phyloP scores from a whole-genome alignment of 305 asterid genomes.

The Stenogyne calaminthoides region DNA sequence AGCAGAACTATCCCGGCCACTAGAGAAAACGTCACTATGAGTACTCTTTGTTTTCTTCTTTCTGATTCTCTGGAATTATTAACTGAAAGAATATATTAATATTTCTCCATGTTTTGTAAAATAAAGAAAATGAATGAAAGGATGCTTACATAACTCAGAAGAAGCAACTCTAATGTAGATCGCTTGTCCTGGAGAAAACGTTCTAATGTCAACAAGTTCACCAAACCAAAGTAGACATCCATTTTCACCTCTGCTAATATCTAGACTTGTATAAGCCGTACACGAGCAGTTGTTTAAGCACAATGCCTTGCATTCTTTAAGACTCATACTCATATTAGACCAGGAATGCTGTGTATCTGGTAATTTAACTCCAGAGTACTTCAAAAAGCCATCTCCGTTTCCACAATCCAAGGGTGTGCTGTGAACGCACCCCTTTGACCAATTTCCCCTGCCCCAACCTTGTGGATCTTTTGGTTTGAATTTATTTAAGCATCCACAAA shows the following conservation, averaged over 20 bases:
- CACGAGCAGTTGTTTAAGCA: neutral
- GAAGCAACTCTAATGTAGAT: conserved; percentile 23
- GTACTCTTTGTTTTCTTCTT: conserved; percentile 19
- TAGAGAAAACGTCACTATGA: conserved; percentile 25
- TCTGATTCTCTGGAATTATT: conserved; percentile 18
- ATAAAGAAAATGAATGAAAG: neutral
- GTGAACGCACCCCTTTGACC: conserved; percentile 17
- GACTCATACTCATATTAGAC: neutral
- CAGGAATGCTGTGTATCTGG: conserved; percentile 23
- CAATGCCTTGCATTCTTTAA: neutral
- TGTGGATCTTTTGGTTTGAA: conserved; percentile 18
- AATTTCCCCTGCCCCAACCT: conserved; percentile 7
- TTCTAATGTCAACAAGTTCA: conserved; percentile 15
- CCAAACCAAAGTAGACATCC: too few species aligned
- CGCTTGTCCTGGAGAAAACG: conserved; percentile 23
- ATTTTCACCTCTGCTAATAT: neutral
- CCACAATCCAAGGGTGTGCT: conserved; percentile 8
- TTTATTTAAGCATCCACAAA: conserved; percentile 19
- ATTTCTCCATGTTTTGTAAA: neutral
- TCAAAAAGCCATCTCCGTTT: conserved; percentile 3
- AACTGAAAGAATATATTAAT: neutral
- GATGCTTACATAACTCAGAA: conserved; percentile 13
- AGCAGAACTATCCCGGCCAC: conserved; percentile 18
- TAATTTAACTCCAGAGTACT: neutral
- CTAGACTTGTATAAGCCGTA: neutral